These are phyloP conservation scores for Tricholoma sp. DNA, from an alignment of 768 basidiomycete genomes.

Conservation along the genomic window DNA sequence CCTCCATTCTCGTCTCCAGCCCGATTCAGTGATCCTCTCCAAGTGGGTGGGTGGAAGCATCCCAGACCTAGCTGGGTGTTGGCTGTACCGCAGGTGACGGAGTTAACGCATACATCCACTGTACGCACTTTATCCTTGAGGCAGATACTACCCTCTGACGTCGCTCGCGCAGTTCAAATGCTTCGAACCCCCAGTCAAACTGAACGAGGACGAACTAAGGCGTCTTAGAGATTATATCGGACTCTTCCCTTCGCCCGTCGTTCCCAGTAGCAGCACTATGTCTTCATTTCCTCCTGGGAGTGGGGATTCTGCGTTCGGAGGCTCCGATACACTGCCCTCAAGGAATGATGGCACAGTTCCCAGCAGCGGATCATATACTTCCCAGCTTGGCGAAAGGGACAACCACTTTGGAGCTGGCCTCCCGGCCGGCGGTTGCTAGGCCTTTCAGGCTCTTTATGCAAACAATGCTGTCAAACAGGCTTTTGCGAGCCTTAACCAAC, in stretches of 20 bases:
- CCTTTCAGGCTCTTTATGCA: not conserved
- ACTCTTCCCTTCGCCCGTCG: not conserved
- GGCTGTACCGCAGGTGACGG: not conserved
- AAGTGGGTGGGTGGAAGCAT: not conserved
- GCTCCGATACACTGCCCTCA: too few species aligned
- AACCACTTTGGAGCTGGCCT: not conserved
- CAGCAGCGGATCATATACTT: too few species aligned
- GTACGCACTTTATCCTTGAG: not conserved
- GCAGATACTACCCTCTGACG: not conserved
- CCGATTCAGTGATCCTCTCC: not conserved
- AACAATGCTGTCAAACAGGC: not conserved
- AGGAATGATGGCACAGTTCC: too few species aligned
- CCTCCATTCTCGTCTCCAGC: not conserved
- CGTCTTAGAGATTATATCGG: not conserved
- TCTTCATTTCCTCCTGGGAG: too few species aligned
- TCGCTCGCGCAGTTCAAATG: not conserved
- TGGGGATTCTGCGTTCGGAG: too few species aligned
- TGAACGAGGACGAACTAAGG: not conserved
- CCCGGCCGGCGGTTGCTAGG: not conserved
- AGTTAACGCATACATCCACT: not conserved
- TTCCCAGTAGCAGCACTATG: not conserved
- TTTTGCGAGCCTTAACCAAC: not conserved
- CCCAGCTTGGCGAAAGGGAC: too few species aligned
- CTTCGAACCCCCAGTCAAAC: not conserved
- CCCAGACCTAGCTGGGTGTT: not conserved